Evolutionary conservation across 768 basidiomycete genomes (phyloP).

Genomic region (Hebeloma cylindrosporum): DNA sequence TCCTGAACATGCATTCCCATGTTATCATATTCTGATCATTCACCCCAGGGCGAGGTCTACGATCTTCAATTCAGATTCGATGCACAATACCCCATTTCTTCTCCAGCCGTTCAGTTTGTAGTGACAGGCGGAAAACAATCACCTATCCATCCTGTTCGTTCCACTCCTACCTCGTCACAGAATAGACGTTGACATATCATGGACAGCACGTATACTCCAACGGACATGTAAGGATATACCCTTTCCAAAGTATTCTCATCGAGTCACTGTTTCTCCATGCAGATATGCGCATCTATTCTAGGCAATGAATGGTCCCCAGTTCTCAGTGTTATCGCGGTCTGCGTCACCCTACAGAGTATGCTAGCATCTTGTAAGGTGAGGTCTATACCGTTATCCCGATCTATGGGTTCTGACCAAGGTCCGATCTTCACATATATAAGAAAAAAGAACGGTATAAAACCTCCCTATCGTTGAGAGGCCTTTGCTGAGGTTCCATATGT

Average conservation of each 20-base stretch:
- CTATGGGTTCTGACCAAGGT: neutral
- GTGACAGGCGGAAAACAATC: constrained; percentile 60
- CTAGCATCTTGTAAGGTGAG: constrained; percentile 85
- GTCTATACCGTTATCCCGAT: constrained; percentile 2
- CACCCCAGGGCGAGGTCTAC: constrained; percentile 66
- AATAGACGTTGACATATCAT: neutral
- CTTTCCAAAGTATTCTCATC: constrained; percentile 4
- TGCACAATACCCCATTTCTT: constrained; percentile 78
- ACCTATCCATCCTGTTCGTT: constrained; percentile 73
- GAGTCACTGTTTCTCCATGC: constrained; percentile 3
- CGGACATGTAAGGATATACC: constrained; percentile 60
- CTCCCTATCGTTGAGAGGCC: neutral
- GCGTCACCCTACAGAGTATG: constrained; percentile 90
- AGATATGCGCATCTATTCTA: constrained; percentile 91
- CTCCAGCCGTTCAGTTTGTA: constrained; percentile 86
- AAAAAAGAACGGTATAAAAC: constrained; percentile 33
- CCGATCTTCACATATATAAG: constrained; percentile 20
- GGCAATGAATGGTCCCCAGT: constrained; percentile 91
- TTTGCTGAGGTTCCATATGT: constrained; percentile 8
- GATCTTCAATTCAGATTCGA: constrained; percentile 84
- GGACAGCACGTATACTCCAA: constrained; percentile 85
- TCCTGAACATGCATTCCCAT: constrained; percentile 1
- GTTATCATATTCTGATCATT: neutral
- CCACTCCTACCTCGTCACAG: neutral
- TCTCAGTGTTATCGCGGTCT: constrained; percentile 78